Evolutionary conservation across 2,329 filamentous ascomycete species (phyloP).

Genomic region (Harringtonia aguacate): DNA sequence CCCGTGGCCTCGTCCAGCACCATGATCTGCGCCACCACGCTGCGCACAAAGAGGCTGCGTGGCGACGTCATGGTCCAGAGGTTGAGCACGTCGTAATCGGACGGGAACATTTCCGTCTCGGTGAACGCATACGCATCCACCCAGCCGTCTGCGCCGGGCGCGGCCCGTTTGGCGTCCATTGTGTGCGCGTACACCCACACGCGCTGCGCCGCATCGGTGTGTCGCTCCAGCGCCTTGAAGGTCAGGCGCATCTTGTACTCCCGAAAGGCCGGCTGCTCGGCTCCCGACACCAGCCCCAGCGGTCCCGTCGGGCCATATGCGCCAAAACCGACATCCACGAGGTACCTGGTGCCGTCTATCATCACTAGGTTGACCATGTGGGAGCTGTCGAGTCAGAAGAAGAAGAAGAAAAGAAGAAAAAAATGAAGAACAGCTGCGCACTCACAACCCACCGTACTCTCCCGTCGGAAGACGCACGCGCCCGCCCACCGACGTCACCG

Average conservation of each 20-base stretch:
- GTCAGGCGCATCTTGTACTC: background rate
- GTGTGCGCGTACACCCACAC: constrained; percentile 27
- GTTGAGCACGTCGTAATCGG: constrained; percentile 38
- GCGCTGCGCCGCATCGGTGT: constrained; percentile 22
- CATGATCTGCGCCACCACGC: constrained; percentile 23
- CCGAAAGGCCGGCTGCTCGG: background rate
- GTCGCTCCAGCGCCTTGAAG: constrained; percentile 1
- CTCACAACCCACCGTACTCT: constrained; percentile 18
- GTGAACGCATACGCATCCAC: constrained; percentile 38
- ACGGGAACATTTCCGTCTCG: constrained; percentile 34
- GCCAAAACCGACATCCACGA: constrained; percentile 53
- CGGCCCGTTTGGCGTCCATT: constrained; percentile 7
- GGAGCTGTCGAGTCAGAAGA: constrained; percentile 13
- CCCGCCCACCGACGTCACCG: constrained; percentile 25
- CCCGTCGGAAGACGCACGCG: constrained; percentile 1
- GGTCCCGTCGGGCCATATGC: constrained; percentile 27
- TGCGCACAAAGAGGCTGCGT: constrained; percentile 25
- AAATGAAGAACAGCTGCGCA: background rate
- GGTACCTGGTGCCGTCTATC: constrained; percentile 33
- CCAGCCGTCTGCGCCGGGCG: constrained; percentile 26
- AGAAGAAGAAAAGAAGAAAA: background rate
- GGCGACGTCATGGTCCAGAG: constrained; percentile 23
- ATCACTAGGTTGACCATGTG: constrained; percentile 52
- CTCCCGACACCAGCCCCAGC: constrained; percentile 16
- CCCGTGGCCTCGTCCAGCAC: constrained; percentile 13